Percentiles rank a stretch among this genome's conserved stretches.
These are phyloP conservation scores for Alternaria metachromatica DNA, from an alignment of 2,329 filamentous ascomycete species.

Conservation along the genomic window DNA sequence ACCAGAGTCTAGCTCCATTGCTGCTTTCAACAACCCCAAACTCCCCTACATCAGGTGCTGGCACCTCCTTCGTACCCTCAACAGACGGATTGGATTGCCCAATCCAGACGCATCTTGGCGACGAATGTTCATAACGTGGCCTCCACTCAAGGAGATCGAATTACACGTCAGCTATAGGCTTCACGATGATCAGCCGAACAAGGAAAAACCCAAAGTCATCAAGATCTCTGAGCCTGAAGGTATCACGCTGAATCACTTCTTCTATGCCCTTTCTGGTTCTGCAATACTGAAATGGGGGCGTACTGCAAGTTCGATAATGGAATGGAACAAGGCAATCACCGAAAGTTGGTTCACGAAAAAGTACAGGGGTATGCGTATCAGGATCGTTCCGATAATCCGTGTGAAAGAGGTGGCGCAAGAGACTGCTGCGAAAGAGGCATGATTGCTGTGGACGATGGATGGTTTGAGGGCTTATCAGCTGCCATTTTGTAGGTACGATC, in stretches of 20 bases:
- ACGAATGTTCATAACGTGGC: not conserved
- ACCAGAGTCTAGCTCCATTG: no score
- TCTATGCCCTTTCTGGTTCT: not conserved
- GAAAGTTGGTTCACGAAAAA: no score
- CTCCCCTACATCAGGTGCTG: no score
- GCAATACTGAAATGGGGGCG: no score
- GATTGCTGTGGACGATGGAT: not conserved
- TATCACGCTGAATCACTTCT: not conserved
- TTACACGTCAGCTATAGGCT: not conserved
- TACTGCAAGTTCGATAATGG: no score
- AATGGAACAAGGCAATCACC: no score
- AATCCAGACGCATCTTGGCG: not conserved
- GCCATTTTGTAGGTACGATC: rapidly evolving
- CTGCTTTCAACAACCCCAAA: no score
- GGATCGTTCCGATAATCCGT: no score
- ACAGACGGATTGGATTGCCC: not conserved
- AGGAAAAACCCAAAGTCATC: not conserved
- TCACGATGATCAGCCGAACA: rapidly evolving
- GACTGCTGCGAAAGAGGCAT: not conserved
- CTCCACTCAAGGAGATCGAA: not conserved
- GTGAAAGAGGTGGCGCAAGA: no score
- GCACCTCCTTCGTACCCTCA: not conserved
- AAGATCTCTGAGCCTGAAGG: not conserved
- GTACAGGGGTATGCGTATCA: no score
- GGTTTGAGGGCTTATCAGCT: rapidly evolving